These are phyloP conservation scores for Suillus lakei DNA, from an alignment of 768 basidiomycete species.

Conservation along the genomic window DNA sequence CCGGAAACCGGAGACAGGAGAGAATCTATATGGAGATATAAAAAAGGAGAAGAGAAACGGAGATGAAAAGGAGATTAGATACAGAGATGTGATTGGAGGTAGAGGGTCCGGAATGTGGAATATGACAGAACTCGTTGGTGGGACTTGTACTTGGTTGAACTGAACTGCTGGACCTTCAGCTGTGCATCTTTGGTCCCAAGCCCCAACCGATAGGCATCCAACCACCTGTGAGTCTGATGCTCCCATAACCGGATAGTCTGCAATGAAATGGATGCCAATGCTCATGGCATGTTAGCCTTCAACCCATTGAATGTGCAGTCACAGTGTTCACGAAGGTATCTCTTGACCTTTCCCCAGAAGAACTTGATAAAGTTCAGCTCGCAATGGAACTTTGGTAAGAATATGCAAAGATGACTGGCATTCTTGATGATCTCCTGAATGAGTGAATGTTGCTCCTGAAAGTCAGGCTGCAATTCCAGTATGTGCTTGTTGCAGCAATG, in stretches of 20 bases:
- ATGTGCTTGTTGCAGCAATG: not conserved
- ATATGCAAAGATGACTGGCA: not conserved
- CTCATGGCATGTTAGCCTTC: not conserved
- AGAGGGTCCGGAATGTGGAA: too few relatives aligned
- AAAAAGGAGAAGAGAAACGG: too few relatives aligned
- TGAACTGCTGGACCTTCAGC: conserved; percentile 14
- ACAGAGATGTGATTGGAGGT: too few relatives aligned
- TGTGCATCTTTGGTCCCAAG: conserved; percentile 20
- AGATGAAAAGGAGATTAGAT: too few relatives aligned
- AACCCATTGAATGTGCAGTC: not conserved
- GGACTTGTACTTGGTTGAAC: conserved; percentile 13
- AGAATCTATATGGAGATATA: too few relatives aligned
- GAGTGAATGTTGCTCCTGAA: not conserved
- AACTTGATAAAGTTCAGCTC: not conserved
- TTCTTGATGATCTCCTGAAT: not conserved
- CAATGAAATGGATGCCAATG: not conserved
- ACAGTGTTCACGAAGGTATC: not conserved
- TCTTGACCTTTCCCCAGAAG: not conserved
- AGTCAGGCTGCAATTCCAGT: not conserved
- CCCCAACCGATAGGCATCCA: conserved; percentile 15
- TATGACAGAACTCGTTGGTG: not conserved
- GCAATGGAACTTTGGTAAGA: not conserved
- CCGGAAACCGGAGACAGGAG: too few relatives aligned
- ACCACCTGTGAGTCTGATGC: conserved; percentile 1
- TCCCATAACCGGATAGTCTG: not conserved